Evolutionary conservation across 2,329 filamentous ascomycete species (phyloP), one percentile per base, ranked within the genome.

Genomic region (Macrophomina tecta): DNA sequence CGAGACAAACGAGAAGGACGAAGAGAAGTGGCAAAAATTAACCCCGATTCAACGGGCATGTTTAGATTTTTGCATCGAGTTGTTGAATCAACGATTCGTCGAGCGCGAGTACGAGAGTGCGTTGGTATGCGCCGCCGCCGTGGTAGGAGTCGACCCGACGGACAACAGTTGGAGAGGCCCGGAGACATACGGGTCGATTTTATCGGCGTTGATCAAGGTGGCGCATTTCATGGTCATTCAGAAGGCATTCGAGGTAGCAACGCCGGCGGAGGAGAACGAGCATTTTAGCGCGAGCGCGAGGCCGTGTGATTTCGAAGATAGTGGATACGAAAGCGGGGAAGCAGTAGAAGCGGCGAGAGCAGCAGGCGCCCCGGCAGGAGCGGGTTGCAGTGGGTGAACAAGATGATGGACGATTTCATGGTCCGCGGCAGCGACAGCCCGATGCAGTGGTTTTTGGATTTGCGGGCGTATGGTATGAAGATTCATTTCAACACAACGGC

Each of bases 211-310:
- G 4, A 71, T 73, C 40, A 73, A 72, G 67, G 48, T 68, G 2
- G 66, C 68, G 11, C 56, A 66, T 36, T 73, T 72, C 51, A 71
- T 72, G 53, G 68, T 73, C 1, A 61, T 73, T n/a, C 53, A 73
- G 68, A 63, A 72, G 52, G 70, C 62, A 45, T 65, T 70, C 52
- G 68, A 69, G 64, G 7, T 55, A 65, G 55, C 67, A 38, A n/a
- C 14, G 1, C 45, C 45, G 14, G 45, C 18, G 45, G 45, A 48
- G 16, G 14, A 48, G 45, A 16, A 48, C 45, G 45, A 23, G 45
- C 5, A 56, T 3, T 14, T 12, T 42, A 58, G 16, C 16, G 11
- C 11, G 9, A 58, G 36, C 23, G 45, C 16, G 9, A 14, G 4
- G 28, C 49, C 9, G 12, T 16, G 8, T 12, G 1, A 53, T 34